Conservation (phyloP, 176 grass and related monocot genomes). For the Oryza punctata region DNA sequence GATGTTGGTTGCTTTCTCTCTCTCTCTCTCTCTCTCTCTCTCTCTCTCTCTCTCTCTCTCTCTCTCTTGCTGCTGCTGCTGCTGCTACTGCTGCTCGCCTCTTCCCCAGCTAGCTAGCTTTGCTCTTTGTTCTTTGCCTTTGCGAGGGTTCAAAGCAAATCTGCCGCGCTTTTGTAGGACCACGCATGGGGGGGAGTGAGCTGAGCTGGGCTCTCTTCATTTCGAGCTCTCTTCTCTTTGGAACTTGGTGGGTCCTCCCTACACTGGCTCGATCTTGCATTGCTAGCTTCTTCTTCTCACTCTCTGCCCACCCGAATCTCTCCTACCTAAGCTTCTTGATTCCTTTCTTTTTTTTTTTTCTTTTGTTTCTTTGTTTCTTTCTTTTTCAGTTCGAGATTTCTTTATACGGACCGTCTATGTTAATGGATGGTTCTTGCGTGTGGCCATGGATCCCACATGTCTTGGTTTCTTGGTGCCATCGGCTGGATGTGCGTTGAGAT, state of each 20-base stretch:
- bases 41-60: slow-evolving; percentile 11
- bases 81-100: neutral
- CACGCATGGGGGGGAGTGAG: slow-evolving; percentile 52
- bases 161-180: slow-evolving; percentile 82
- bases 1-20: neutral
- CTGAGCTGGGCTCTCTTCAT: slow-evolving; percentile 42
- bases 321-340: neutral
- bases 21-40: neutral
- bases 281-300: too few species aligned
- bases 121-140: slow-evolving; percentile 57
- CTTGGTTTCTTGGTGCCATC: neutral
- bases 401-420: neutral
- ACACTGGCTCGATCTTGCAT: neutral
- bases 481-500: neutral
- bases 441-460: neutral
- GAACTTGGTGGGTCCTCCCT: slow-evolving; percentile 40
- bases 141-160: slow-evolving; percentile 72
- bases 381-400: neutral
- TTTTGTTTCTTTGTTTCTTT: neutral
- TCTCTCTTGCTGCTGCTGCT: slow-evolving; percentile 4
- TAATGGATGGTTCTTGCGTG: neutral
- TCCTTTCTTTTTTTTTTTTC: neutral
- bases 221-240: slow-evolving; percentile 47
- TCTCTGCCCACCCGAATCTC: too few species aligned
- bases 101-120: slow-evolving; percentile 26